Base-by-base conservation (phyloP, 1,139 yeast genomes). In the Pichia sp. region DNA sequence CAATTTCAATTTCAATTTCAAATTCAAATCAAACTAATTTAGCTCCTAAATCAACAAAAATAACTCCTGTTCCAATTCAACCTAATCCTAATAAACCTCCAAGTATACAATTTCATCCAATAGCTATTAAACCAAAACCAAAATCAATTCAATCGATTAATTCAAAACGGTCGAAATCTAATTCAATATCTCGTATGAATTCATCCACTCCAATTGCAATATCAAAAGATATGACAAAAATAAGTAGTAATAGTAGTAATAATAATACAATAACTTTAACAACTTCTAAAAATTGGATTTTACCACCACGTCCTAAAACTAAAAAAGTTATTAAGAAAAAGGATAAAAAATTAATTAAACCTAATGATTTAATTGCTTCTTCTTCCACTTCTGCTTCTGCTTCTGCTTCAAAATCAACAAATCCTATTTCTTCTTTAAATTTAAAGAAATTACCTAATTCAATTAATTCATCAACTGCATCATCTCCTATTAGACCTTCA, bases 261-360 rank as follows among this genome's bases (percentile, higher is more conserved):
- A n/a, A n/a, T n/a, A 44, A 34, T 34, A 39, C 52, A 1, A 61
- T 59, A 11, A 58, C 58, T 4, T 50, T 63, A 40, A 58, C 65
- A n/a, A 56, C 83, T 3, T 74, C 79, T 37, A 76, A 76, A 53
- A 72, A 74, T 54, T 80, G 86, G 86, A 81, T 80, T 2, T 64
- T 80, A 40, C 86, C 85, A 2, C 85, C 85, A 2, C 65, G 85
- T 47, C 84, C 85, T 2, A 70, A 83, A 47, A 82, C 83, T 0
- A 83, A 83, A 10, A 66, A 83, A 45, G 44, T 46, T 1, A 31
- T 42, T 4, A 53, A 53, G 27, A 53, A 51, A 74, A 75, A 56
- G 63, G 50, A 47, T 4, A 49, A 46, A 9, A 45, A 53, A 34
- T 8, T 11, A 7, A 4, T 18, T 7, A 29, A 39, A 31, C 9